Evolutionary conservation across 768 basidiomycete species (phyloP).

Genomic region (Tephrocybe sp.): DNA sequence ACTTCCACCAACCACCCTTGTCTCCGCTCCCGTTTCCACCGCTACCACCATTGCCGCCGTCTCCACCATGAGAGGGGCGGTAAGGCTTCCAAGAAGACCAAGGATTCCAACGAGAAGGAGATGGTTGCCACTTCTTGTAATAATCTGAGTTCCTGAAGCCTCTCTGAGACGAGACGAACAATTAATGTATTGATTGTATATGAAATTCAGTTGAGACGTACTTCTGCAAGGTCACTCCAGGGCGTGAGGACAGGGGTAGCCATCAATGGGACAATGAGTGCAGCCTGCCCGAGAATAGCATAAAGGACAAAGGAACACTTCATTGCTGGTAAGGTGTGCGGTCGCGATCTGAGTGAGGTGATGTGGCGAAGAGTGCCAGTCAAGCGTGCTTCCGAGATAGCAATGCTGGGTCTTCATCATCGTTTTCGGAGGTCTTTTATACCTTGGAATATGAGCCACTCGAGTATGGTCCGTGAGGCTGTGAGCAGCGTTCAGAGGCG

Average conservation of each 20-base stretch:
- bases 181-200: not conserved
- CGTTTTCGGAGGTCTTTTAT: not conserved
- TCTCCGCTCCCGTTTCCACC: conserved; percentile 1
- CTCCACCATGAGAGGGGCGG: not conserved
- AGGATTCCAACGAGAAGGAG: conserved; percentile 6
- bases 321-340: not conserved
- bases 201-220: not conserved
- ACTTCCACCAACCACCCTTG: not conserved
- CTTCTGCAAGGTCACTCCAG: conserved; percentile 4
- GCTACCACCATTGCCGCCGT: conserved; percentile 1
- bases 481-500: not conserved
- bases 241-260: not conserved
- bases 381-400: not conserved
- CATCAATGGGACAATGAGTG: not conserved
- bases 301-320: not conserved
- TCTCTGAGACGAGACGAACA: not conserved
- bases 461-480: not conserved
- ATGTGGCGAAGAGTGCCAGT: not conserved
- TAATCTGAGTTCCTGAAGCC: conserved; percentile 1
- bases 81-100: conserved; percentile 4
- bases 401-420: not conserved
- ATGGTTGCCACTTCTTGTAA: conserved; percentile 2
- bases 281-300: conserved; percentile 1
- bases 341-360: too few relatives aligned
- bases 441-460: not conserved